A percentile compares a stretch with the other conserved stretches of the same genome.
Evolutionary conservation across 2,329 filamentous ascomycete species (phyloP).

Genomic region (Arthrobotrys megalospora): DNA sequence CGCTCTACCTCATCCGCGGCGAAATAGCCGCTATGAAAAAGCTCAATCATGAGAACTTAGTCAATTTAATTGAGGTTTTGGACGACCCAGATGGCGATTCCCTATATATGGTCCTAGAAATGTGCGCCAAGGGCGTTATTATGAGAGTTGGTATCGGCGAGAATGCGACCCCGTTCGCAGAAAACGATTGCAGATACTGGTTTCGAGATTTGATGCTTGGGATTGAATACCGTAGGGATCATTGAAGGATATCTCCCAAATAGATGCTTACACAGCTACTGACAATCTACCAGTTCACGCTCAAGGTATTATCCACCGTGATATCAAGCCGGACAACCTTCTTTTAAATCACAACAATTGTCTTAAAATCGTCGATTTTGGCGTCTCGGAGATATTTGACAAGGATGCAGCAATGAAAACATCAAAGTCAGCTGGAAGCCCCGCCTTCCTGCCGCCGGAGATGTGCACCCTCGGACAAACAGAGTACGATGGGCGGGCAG

Average conservation of each 20-base stretch:
- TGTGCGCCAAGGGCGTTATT: conserved; percentile 97
- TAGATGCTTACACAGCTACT: conserved; percentile 60
- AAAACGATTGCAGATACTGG: conserved; percentile 88
- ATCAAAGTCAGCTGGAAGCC: conserved; percentile 92
- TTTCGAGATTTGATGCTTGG: conserved; percentile 95
- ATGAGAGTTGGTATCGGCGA: conserved; percentile 96
- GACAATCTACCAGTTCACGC: conserved; percentile 78
- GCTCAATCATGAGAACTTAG: conserved; percentile 93
- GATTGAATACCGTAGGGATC: conserved; percentile 85
- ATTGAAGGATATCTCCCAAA: conserved; percentile 62
- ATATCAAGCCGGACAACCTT: conserved; percentile 98
- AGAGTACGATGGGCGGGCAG: conserved; percentile 87
- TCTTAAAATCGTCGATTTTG: conserved; percentile 98
- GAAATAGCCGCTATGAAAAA: conserved; percentile 99
- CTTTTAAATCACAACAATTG: conserved; percentile 90
- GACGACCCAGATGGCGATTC: conserved; percentile 97
- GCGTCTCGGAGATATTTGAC: conserved; percentile 99
- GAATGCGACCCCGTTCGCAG: conserved; percentile 82
- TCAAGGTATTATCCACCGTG: conserved; percentile 93
- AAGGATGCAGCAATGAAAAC: conserved; percentile 90
- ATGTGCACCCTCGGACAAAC: conserved; percentile 89
- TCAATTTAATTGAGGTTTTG: conserved; percentile 91
- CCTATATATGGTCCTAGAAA: conserved; percentile 97
- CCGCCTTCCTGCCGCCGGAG: conserved; percentile 94
- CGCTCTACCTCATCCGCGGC: conserved; percentile 89